Conservation (phyloP, 805 yeast species). For the Candida quercuum region DNA sequence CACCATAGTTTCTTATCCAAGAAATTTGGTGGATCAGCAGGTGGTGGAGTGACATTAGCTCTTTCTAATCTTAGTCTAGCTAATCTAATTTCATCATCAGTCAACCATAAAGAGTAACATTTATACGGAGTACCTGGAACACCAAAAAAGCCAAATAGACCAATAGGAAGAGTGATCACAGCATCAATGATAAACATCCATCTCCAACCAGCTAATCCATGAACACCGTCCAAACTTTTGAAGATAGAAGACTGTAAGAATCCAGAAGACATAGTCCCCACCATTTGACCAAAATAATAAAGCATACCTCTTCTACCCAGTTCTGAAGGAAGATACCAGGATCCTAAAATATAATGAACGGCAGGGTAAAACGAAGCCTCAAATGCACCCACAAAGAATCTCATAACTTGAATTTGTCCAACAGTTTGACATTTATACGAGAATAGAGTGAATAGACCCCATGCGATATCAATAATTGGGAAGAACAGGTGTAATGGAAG, state of each 20-base stretch:
- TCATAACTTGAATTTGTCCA: conserved; percentile 44
- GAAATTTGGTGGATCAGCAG: conserved; percentile 24
- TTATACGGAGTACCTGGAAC: conserved; percentile 64
- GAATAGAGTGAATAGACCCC: conserved; percentile 47
- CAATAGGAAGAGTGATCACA: conserved; percentile 51
- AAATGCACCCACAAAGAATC: conserved; percentile 60
- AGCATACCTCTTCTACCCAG: conserved; percentile 53
- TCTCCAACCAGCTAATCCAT: conserved; percentile 61
- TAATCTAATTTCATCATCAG: conserved; percentile 50
- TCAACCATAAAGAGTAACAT: conserved; percentile 45
- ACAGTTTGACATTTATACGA: conserved; percentile 42
- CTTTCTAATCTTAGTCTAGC: conserved; percentile 39
- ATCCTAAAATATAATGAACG: conserved; percentile 49
- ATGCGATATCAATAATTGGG: conserved; percentile 1
- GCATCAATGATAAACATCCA: conserved; percentile 72
- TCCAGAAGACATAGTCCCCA: conserved; percentile 59
- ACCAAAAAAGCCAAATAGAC: conserved; percentile 45
- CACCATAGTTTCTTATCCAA: conserved; percentile 46
- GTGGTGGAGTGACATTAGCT: conserved; percentile 27
- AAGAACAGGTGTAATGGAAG: conserved; percentile 39
- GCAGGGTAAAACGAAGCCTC: conserved; percentile 59
- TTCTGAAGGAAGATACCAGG: conserved; percentile 51
- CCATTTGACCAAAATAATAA: conserved; percentile 54
- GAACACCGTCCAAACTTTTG: conserved; percentile 38
- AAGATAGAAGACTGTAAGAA: conserved; percentile 54